Base-by-base conservation (phyloP, 176 grass and related monocot genomes). In the Olyra latifolia region DNA sequence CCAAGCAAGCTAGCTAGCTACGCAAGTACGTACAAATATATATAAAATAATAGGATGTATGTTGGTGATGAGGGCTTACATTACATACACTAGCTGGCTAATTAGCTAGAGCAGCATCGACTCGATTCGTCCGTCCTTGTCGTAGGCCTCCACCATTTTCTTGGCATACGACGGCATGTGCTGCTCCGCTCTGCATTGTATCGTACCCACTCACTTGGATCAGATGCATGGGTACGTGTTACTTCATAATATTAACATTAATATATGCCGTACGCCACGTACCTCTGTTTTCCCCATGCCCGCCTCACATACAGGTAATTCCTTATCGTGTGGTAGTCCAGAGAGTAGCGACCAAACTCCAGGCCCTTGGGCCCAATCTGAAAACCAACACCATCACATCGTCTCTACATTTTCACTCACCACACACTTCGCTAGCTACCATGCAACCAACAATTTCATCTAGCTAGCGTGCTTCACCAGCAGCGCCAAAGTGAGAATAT, bases 321-420 rank as follows among this genome's bases (percentile, higher is more conserved):
- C 83, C 95, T 82, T 80, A 92, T 89, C 7, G 95, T 98, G 68
- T 98, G 95, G 35, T 98, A 94, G 62, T 98, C 95, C 50, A 98
- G 81, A 46, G 95, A 98, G 82, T 98, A 98, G n/a, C 95, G 95
- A 63, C 82, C 95, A 75, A 98, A 98, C 76, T 94, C 95, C 69
- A 98, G 86, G 56, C 92, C 95, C 80, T 98, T 98, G 29, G 95
- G 92, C 17, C 95, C 95, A 55, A 98, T 75, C 95, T 97, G 87
- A 58, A 77, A 47, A 52, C 39, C 44, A 20, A 32, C 17, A 72
- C 65, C 4, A 54, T 25, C 12, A 16, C 17, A 69, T 63, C n/a
- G 0, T 74, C 30, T 35, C 32, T 35, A 35, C 32, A 35, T 35
- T 35, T 35, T 35, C 32, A 2, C 32, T 35, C 32, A 35, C 32